Evolutionary conservation across 139 green algal species (phyloP).

Genomic region (Tetratostichococcus sp.): DNA sequence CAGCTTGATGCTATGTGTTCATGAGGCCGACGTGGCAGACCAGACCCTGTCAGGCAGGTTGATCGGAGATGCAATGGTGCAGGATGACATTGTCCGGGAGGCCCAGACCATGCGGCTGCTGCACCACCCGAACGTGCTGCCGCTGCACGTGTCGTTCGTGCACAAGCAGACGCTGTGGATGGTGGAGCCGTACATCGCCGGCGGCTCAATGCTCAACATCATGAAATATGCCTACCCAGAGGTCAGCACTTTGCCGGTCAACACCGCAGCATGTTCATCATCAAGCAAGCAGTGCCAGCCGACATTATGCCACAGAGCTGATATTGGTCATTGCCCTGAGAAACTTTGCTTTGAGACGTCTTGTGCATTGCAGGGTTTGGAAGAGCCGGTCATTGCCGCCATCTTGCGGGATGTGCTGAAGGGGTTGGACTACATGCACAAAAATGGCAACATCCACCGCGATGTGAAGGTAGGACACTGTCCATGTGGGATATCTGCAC

Average conservation of each 20-base stretch:
- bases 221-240: slow-evolving; percentile 86
- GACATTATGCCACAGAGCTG: too few species aligned
- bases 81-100: slow-evolving; percentile 95
- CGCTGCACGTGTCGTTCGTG: slow-evolving; percentile 90
- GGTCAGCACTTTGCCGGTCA: slow-evolving; percentile 17
- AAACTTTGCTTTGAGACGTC: too few species aligned
- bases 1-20: not conserved
- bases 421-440: slow-evolving; percentile 95
- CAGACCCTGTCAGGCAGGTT: not conserved
- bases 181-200: slow-evolving; percentile 80
- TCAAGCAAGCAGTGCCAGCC: too few species aligned
- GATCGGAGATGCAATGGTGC: slow-evolving; percentile 7
- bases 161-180: slow-evolving; percentile 86
- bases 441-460: slow-evolving; percentile 89
- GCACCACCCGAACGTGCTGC: slow-evolving; percentile 93
- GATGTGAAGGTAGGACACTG: slow-evolving; percentile 84
- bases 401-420: slow-evolving; percentile 92
- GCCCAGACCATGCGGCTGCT: slow-evolving; percentile 92
- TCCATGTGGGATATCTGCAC: not conserved
- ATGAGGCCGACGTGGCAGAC: not conserved
- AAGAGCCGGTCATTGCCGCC: slow-evolving; percentile 88
- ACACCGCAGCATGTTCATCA: not conserved
- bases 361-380: slow-evolving; percentile 80
- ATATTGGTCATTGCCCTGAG: too few species aligned
- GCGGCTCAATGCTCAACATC: slow-evolving; percentile 83